Evolutionary conservation across 495 filamentous ascomycete genomes (phyloP), one percentile per base, ranked within the genome.

Genomic region (Tuber borchii): DNA sequence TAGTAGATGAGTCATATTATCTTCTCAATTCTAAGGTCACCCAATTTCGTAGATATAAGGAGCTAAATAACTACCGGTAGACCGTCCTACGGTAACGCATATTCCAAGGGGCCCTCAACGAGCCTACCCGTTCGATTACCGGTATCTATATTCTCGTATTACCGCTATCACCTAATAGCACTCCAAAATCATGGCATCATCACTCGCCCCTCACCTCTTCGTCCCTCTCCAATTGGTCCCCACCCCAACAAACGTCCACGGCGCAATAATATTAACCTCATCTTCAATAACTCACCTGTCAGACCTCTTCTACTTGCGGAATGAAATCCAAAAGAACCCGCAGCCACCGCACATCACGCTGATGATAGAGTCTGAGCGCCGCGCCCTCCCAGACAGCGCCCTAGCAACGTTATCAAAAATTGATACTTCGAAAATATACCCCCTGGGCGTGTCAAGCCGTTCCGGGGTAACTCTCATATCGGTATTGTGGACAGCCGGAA

Each of bases 401-500:
- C 37, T 45, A 17, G 48, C 46, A 22, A 26, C 20, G 1, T 74
- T 74, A 68, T 20, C 43, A 9, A 42, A 70, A 22, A 45, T 74
- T 65, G 73, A 74, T 16, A 61, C 39, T 34, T 46, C 76, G 12
- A 74, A 31, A 20, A 61, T 77, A 17, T 74, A 77, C 46, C 43
- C 69, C 0, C 45, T 77, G 0, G 76, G 71, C 44, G 12, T 70
- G 14, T 40, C 46, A 3, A n/a, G 34, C 2, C 20, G 19, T 39
- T 65, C 43, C 14, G 44, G 40, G 4, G 22, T 45, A 26, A 74
- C 69, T 72, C 70, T 72, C 10, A 40, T 74, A 31, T 75, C 75
- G 6, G 69, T 79, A 0, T n/a, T 79, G 5, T 79, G 77, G 77
- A 70, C 48, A 19, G 69, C 77, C 0, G 77, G 71, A 2, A 77